phyloP scores from a whole-genome alignment of 768 basidiomycete species.

The Trametes gibbosa region DNA sequence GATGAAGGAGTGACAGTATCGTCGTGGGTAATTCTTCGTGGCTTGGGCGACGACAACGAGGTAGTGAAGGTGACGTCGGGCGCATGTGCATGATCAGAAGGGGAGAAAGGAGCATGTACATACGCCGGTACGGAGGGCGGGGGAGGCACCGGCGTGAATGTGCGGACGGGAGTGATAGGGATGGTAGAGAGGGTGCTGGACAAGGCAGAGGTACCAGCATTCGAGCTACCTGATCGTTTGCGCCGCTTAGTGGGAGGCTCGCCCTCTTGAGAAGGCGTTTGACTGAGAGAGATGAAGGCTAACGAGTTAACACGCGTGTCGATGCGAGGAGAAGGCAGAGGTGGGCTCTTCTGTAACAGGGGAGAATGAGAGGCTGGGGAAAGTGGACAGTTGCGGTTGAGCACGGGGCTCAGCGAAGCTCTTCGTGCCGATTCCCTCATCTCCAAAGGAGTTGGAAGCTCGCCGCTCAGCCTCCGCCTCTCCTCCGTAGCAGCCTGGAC shows the following conservation, averaged over 20 bases:
- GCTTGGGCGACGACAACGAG: too few species aligned
- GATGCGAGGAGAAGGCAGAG: conserved; percentile 9
- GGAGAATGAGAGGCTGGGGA: conserved; percentile 10
- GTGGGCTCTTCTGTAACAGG: conserved; percentile 5
- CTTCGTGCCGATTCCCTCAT: conserved; percentile 6
- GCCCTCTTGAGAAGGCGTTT: conserved; percentile 10
- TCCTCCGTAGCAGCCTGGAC: conserved; percentile 73
- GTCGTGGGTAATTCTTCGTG: too few species aligned
- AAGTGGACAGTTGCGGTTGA: conserved; percentile 8
- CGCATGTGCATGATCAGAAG: neutral
- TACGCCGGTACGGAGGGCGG: too few species aligned
- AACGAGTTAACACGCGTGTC: conserved; percentile 16
- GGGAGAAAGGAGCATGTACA: neutral
- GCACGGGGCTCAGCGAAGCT: conserved; percentile 18
- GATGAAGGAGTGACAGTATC: too few species aligned
- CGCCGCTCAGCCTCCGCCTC: conserved; percentile 46
- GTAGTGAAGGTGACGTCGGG: neutral
- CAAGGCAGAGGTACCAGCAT: neutral
- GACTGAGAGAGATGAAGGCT: conserved; percentile 7
- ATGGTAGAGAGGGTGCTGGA: neutral
- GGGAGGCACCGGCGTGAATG: neutral
- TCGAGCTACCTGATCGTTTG: conserved; percentile 18
- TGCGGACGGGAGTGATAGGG: neutral
- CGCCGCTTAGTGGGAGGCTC: conserved; percentile 24
- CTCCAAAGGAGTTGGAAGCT: conserved; percentile 16